Evolutionary conservation across 306 rosid genomes (phyloP), one percentile per base, ranked within the genome.

Genomic region (Aeschynomene evenia): DNA sequence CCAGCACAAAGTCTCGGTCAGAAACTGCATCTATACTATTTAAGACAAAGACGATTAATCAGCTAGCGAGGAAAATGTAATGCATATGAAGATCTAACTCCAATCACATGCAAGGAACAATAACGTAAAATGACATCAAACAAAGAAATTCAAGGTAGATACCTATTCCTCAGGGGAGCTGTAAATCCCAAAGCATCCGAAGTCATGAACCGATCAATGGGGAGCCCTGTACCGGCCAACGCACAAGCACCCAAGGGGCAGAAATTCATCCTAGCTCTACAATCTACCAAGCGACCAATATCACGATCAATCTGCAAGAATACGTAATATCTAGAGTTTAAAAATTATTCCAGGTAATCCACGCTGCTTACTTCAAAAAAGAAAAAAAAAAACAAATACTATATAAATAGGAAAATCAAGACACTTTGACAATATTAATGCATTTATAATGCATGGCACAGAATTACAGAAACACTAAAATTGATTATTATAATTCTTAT

Each of bases 121-220:
- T 13, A 36, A 24, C 46, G 57, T 18, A 42, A 20, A 69, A 34
- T 18, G 36, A 68, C 46, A 36, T 54, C 16, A 46, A 14, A 31
- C 28, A 39, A 22, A 43, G 57, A 31, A 62, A 70, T 49, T 57
- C 53, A 31, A 79, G 60, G 36, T 9, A 46, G 3, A 73, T 85
- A 88, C 99, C 99, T 94, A 78, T 94, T 94, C 79, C 92, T 85
- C 95, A 91, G 12, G 16, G 97, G 99, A 70, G 89, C 96, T 10
- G 97, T 79, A 79, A 94, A 94, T 63, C 86, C 91, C 72, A 94
- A 71, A 54, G 89, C 95, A 9, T 83, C 73, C 13, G 99, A 88
- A 50, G 99, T 94, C 99, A 94, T 94, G 83, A 90, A 91, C 24
- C 99, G 85, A 59, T 94, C 97, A 18, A 94, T 94, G n/a, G 99